Percentiles rank a stretch among this genome's conserved stretches.
phyloP scores from a whole-genome alignment of 768 basidiomycete genomes.

The Pholiota conissans region DNA sequence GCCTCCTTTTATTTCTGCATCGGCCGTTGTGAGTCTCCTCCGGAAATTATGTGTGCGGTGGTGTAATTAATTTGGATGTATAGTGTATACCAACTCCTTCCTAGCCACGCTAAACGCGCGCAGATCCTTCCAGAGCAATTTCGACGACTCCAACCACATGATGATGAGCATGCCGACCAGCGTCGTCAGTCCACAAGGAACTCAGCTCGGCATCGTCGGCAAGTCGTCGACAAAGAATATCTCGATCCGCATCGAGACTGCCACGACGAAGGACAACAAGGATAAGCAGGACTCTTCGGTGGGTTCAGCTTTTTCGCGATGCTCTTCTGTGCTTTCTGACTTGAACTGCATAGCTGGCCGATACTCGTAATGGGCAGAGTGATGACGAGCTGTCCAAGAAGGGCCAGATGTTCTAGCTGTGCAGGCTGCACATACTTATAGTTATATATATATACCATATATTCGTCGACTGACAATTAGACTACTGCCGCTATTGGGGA shows the following conservation, averaged over 20 bases:
- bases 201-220: not conserved
- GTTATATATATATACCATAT: not conserved
- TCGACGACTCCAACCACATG: constrained; percentile 31
- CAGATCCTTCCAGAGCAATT: constrained; percentile 30
- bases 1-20: constrained; percentile 54
- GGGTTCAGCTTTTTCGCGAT: not conserved
- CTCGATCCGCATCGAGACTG: constrained; percentile 36
- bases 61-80: no score
- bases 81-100: constrained; percentile 54
- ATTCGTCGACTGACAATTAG: not conserved
- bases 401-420: not conserved
- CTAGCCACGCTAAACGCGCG: constrained; percentile 54
- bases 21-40: constrained; percentile 47
- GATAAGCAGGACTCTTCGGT: not conserved
- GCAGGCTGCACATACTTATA: not conserved
- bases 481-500: no score
- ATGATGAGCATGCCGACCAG: constrained; percentile 31
- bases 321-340: not conserved
- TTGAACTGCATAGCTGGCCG: not conserved
- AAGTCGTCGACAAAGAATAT: constrained; percentile 30
- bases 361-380: not conserved
- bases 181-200: constrained; percentile 17
- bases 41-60: no score
- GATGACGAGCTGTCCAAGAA: not conserved
- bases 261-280: constrained; percentile 15